A percentile compares a stretch with the other conserved stretches of the same genome.
phyloP scores from a whole-genome alignment of 1,139 yeast genomes.

The Candida tetrigidarum region DNA sequence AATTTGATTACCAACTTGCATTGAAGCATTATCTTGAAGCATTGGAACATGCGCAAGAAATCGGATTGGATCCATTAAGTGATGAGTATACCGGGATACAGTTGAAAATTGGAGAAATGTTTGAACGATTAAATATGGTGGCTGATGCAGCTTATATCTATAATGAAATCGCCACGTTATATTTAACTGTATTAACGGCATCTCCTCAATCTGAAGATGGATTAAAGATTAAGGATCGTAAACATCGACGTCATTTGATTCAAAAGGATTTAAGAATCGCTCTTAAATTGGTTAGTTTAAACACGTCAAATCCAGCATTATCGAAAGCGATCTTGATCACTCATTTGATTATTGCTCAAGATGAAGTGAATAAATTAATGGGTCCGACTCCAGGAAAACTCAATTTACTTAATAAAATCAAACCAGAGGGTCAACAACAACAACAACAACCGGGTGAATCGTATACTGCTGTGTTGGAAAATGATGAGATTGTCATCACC shows the following conservation, averaged over 20 bases:
- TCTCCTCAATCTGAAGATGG: slow-evolving; percentile 26
- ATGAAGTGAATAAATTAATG: slow-evolving; percentile 30
- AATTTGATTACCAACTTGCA: slow-evolving; percentile 66
- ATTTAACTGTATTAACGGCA: slow-evolving; percentile 58
- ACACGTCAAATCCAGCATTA: slow-evolving; percentile 50
- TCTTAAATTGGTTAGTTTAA: slow-evolving; percentile 65
- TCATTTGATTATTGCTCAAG: slow-evolving; percentile 69
- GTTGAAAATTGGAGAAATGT: slow-evolving; percentile 85
- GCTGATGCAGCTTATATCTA: slow-evolving; percentile 70
- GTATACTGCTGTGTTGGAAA: slow-evolving; percentile 20
- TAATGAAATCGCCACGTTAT: slow-evolving; percentile 67
- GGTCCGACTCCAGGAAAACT: slow-evolving; percentile 9
- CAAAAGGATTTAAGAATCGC: slow-evolving; percentile 75
- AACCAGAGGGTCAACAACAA: background rate
- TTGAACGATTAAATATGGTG: slow-evolving; percentile 61
- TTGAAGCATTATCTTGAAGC: slow-evolving; percentile 68
- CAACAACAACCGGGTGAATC: slow-evolving; percentile 11
- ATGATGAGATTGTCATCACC: slow-evolving; percentile 23
- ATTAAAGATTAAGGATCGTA: slow-evolving; percentile 25
- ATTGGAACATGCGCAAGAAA: slow-evolving; percentile 43
- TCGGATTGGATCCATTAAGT: slow-evolving; percentile 51
- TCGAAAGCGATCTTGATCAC: slow-evolving; percentile 65
- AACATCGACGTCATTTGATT: slow-evolving; percentile 59
- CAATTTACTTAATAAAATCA: slow-evolving; percentile 12
- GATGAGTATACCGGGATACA: slow-evolving; percentile 75